These are phyloP conservation scores for Epichloe brachyelytri DNA, from an alignment of 2,329 filamentous ascomycete genomes.

Conservation along the genomic window DNA sequence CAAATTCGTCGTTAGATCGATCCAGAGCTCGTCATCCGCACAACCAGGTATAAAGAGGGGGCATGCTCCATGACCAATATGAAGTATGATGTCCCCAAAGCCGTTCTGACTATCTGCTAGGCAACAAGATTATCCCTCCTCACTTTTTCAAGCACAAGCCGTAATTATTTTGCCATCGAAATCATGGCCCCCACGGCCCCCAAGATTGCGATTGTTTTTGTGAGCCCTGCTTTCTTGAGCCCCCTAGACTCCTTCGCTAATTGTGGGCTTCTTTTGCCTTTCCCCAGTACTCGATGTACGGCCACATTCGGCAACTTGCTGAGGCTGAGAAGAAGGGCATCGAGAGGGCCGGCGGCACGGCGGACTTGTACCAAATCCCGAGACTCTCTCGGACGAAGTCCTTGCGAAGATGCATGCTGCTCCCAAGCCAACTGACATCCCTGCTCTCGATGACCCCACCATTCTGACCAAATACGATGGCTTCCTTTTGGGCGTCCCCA, in stretches of 20 bases:
- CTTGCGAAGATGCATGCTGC: slow-evolving; percentile 86
- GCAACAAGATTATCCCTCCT: too few species aligned
- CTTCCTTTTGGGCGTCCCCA: slow-evolving; percentile 89
- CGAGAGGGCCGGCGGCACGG: slow-evolving; percentile 70
- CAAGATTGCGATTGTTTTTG: slow-evolving; percentile 83
- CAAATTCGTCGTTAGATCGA: not conserved
- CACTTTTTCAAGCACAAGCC: too few species aligned
- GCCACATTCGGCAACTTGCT: slow-evolving; percentile 74
- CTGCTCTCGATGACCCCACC: slow-evolving; percentile 43
- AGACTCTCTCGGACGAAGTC: slow-evolving; percentile 78
- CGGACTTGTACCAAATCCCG: slow-evolving; percentile 76
- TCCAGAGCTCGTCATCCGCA: not conserved
- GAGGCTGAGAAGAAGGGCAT: slow-evolving; percentile 86
- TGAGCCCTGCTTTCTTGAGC: slow-evolving; percentile 32
- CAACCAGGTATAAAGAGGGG: not conserved
- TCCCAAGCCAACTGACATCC: slow-evolving; percentile 54
- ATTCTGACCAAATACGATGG: slow-evolving; percentile 67
- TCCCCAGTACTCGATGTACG: slow-evolving; percentile 78
- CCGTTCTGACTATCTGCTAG: too few species aligned
- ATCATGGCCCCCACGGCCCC: slow-evolving; percentile 86
- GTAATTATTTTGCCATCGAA: slow-evolving; percentile 8
- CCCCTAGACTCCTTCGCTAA: not conserved
- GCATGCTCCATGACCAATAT: too few species aligned
- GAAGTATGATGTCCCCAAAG: too few species aligned
- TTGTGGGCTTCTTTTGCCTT: not conserved